A percentile compares a stretch with the other conserved stretches of the same genome.
Evolutionary conservation across 2,329 filamentous ascomycete genomes (phyloP).

Genomic region (Huntiella bhutanensis): DNA sequence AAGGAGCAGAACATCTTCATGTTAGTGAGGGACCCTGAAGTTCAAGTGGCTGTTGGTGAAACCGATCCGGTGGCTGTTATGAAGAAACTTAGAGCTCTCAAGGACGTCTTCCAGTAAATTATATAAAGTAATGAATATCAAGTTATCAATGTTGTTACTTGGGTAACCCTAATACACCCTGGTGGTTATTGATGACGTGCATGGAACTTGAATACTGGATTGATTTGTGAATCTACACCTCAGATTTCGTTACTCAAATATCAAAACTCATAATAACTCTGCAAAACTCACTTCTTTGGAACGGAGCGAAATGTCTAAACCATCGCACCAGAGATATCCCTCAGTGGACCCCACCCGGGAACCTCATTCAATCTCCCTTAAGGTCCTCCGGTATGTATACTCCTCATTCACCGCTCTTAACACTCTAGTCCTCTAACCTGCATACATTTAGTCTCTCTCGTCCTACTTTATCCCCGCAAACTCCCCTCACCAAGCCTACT

Average conservation of each 20-base stretch:
- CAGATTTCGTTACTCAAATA: no score
- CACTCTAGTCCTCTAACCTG: not conserved
- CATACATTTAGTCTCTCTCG: slow-evolving; percentile 48
- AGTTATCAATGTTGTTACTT: no score
- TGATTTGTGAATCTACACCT: not conserved
- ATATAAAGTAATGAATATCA: slow-evolving; percentile 19
- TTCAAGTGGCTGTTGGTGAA: slow-evolving; percentile 70
- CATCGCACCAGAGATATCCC: slow-evolving; percentile 40
- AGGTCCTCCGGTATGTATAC: slow-evolving; percentile 43
- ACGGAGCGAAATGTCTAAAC: slow-evolving; percentile 15
- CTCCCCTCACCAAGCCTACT: slow-evolving; percentile 28
- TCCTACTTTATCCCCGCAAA: slow-evolving; percentile 55
- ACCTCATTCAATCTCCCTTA: slow-evolving; percentile 60
- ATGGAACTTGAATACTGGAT: no score
- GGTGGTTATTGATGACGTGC: not conserved
- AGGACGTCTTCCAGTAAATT: slow-evolving; percentile 51
- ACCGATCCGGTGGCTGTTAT: slow-evolving; percentile 70
- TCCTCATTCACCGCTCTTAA: not conserved
- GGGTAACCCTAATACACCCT: not conserved
- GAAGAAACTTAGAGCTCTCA: slow-evolving; percentile 71
- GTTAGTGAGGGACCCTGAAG: slow-evolving; percentile 61
- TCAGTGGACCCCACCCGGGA: slow-evolving; percentile 46
- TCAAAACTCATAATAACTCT: no score
- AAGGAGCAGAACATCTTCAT: slow-evolving; percentile 98
- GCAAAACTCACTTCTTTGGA: no score